A percentile compares a stretch with the other conserved stretches of the same genome.
Evolutionary conservation across 495 filamentous ascomycete genomes (phyloP).

Genomic region (Parmelia sp.): DNA sequence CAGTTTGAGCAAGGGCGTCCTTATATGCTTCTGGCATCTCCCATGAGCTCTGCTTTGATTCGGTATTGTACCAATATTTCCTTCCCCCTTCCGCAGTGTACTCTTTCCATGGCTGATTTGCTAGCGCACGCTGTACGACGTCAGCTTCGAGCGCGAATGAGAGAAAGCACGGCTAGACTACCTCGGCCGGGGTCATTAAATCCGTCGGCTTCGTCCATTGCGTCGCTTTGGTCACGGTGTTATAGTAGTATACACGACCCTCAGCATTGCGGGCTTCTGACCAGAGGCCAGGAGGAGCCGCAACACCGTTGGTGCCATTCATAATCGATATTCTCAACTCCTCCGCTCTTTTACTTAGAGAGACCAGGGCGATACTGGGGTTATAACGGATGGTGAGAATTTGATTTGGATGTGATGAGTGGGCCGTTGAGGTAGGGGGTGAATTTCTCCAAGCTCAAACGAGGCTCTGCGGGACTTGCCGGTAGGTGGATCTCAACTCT

Average conservation of each 20-base stretch:
- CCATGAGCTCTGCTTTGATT: conserved; percentile 91
- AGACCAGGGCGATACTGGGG: not conserved
- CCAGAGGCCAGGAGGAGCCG: conserved; percentile 58
- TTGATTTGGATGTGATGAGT: not conserved
- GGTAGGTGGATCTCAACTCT: too few relatives aligned
- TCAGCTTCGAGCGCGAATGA: not conserved
- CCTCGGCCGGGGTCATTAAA: conserved; percentile 81
- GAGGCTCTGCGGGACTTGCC: conserved; percentile 18
- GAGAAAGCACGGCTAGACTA: conserved; percentile 36
- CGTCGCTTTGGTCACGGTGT: conserved; percentile 75
- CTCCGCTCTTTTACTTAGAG: not conserved
- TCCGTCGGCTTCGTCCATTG: conserved; percentile 93
- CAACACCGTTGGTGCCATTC: conserved; percentile 56
- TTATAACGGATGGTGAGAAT: not conserved
- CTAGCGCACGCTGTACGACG: conserved; percentile 60
- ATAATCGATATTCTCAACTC: conserved; percentile 34
- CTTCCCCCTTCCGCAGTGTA: conserved; percentile 78
- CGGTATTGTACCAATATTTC: conserved; percentile 90
- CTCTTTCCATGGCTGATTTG: conserved; percentile 87
- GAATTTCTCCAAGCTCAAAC: not conserved
- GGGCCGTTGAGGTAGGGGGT: not conserved
- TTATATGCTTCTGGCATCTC: conserved; percentile 86
- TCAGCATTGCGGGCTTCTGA: conserved; percentile 77
- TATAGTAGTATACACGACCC: conserved; percentile 91
- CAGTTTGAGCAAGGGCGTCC: conserved; percentile 55